Percentiles rank a stretch among this genome's conserved stretches.
Conservation (phyloP, 495 filamentous ascomycete genomes). For the Rostrohypoxylon terebratum region DNA sequence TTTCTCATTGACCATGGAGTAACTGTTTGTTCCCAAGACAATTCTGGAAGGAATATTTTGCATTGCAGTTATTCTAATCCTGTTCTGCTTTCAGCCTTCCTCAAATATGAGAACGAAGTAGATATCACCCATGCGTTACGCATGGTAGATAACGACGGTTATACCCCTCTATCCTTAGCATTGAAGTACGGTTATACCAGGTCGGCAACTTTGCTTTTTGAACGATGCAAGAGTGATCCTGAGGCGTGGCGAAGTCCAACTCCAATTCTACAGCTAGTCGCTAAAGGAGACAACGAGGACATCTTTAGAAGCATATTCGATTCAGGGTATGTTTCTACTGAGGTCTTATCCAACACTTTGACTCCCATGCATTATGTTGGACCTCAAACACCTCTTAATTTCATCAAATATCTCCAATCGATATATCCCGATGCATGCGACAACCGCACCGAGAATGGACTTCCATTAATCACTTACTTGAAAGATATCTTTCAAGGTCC, state of each 20-base stretch:
- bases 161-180: slow-evolving; percentile 8
- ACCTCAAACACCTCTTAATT: not conserved
- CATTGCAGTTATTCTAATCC: not conserved
- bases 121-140: not conserved
- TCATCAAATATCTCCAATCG: slow-evolving; percentile 12
- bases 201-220: slow-evolving; percentile 17
- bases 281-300: not conserved
- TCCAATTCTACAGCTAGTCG: not conserved
- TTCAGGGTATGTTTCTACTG: not conserved
- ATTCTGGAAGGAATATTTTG: not conserved
- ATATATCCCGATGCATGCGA: slow-evolving; percentile 11
- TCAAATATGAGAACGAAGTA: not conserved
- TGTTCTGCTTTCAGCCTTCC: not conserved
- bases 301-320: not conserved
- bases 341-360: not conserved
- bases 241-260: slow-evolving; percentile 16
- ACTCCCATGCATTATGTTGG: slow-evolving; percentile 9
- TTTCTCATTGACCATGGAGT: not conserved
- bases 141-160: not conserved
- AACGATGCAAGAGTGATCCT: not conserved
- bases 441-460: not conserved
- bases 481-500: not conserved
- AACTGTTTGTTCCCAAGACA: not conserved
- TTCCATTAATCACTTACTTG: not conserved
- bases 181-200: not conserved